Conservation (phyloP, 169 alveolate species). For the Eimeria nieschulzi region DNA sequence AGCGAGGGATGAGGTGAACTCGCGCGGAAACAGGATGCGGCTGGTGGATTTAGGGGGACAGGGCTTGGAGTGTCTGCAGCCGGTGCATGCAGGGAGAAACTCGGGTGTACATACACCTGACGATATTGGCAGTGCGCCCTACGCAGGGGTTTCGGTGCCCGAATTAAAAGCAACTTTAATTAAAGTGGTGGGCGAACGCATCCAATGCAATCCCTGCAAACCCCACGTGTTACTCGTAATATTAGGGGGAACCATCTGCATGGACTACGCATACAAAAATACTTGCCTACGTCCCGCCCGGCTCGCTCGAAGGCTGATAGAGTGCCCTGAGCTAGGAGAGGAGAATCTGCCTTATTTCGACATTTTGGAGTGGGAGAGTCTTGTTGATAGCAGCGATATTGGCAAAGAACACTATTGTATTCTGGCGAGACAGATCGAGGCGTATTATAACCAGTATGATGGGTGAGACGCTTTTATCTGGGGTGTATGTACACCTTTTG, state of each 20-base stretch:
- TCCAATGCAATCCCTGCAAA: neutral
- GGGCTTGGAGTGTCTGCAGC: neutral
- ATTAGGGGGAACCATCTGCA: constrained; percentile 78
- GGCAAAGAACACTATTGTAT: constrained; percentile 73
- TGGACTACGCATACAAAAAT: constrained; percentile 43
- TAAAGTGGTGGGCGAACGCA: neutral
- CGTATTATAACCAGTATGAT: constrained; percentile 72
- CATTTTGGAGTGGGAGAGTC: constrained; percentile 77
- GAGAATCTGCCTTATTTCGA: constrained; percentile 57
- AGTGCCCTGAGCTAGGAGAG: constrained; percentile 50
- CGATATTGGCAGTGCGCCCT: neutral
- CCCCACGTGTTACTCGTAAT: constrained; percentile 68
- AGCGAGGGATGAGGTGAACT: neutral
- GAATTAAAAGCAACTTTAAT: neutral
- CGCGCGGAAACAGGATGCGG: neutral
- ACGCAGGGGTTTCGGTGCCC: neutral
- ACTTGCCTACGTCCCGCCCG: constrained; percentile 46
- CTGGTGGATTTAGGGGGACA: neutral
- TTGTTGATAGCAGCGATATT: constrained; percentile 72
- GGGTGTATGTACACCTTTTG: neutral
- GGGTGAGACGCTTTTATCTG: constrained; percentile 30
- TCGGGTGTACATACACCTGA: neutral
- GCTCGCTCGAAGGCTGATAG: constrained; percentile 3
- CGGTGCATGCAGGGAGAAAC: neutral
- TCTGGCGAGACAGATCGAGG: constrained; percentile 71